Evolutionary conservation across 441 rosid genomes (phyloP), one percentile per base, ranked within the genome.

Genomic region (Bruguiera hainesii): DNA sequence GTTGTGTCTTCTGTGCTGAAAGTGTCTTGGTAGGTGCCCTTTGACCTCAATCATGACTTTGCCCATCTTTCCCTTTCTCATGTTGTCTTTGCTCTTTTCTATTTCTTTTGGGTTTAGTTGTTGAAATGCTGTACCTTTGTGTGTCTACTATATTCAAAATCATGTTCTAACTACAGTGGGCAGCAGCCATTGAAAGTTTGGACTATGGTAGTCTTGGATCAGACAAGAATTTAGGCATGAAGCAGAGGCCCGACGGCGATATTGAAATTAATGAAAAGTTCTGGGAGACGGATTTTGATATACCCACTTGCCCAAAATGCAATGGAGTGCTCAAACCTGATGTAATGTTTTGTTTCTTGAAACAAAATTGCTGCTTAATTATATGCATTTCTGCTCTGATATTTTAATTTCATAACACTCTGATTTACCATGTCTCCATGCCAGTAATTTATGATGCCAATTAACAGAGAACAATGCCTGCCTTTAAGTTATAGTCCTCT

Each of bases 201-300:
- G 96, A 84, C 72, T 61, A 78, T 73, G 93, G 89, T 18, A 80
- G 55, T 60, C 88, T 89, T 60, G 96, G 92, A 56, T 91, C 97
- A 37, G 92, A 89, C 73, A 84, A 89, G 84, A 89, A 85, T 83
- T 91, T 93, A 78, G 97, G 98, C 76, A 93, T 91, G 97, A 89
- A 87, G 79, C 96, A 91, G 80, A 89, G 98, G 72, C 98, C 97
- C 46, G 97, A 91, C 73, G 98, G 97, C 56, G 98, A 94, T 82
- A 91, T 91, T 63, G 98, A 91, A 91, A 89, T 94, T 58, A 92
- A 93, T 23, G 96, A 89, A 77, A 91, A 88, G 82, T 91, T 88
- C 78, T 93, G 97, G 96, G 97, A 88, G 81, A 93, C 87, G 66
- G 92, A 89, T 78, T 87, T 88, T 74, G 77, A 66, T 71, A 80